Evolutionary conservation across 805 yeast genomes (phyloP).

Genomic region (Kazachstania africana): DNA sequence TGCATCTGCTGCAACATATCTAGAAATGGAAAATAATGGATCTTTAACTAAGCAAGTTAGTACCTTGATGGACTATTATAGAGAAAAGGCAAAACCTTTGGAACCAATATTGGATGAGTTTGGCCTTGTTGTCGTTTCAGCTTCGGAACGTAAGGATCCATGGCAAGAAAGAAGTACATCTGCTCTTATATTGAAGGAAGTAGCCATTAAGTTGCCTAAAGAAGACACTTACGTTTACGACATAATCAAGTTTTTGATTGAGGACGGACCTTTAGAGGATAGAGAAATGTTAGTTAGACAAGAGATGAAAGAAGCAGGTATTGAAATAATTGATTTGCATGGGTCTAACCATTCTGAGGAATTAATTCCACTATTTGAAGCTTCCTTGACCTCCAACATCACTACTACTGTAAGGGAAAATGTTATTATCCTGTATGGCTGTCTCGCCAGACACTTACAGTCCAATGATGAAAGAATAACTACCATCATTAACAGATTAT

Average conservation of each 20-base stretch:
- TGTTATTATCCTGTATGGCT: constrained; percentile 79
- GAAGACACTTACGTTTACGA: constrained; percentile 32
- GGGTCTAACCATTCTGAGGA: constrained; percentile 61
- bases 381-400: constrained; percentile 31
- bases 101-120: constrained; percentile 67
- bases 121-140: constrained; percentile 61
- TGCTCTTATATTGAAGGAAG: constrained; percentile 51
- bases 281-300: constrained; percentile 59
- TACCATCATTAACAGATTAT: constrained; percentile 53
- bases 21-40: constrained; percentile 17
- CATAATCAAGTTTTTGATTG: constrained; percentile 52
- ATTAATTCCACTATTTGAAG: constrained; percentile 73
- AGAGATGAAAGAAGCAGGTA: constrained; percentile 84
- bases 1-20: constrained; percentile 43
- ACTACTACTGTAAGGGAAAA: constrained; percentile 54
- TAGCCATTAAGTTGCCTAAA: constrained; percentile 36
- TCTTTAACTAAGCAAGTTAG: constrained; percentile 29
- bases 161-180: constrained; percentile 83
- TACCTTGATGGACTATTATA: constrained; percentile 43
- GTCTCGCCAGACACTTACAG: constrained; percentile 75
- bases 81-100: constrained; percentile 55
- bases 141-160: constrained; percentile 51
- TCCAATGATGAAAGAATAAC: constrained; percentile 53
- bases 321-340: constrained; percentile 50
- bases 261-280: constrained; percentile 63